Evolutionary conservation across 1,284 basidiomycete species (phyloP), one percentile per base, ranked within the genome.

Genomic region (Porodaedalea pini): DNA sequence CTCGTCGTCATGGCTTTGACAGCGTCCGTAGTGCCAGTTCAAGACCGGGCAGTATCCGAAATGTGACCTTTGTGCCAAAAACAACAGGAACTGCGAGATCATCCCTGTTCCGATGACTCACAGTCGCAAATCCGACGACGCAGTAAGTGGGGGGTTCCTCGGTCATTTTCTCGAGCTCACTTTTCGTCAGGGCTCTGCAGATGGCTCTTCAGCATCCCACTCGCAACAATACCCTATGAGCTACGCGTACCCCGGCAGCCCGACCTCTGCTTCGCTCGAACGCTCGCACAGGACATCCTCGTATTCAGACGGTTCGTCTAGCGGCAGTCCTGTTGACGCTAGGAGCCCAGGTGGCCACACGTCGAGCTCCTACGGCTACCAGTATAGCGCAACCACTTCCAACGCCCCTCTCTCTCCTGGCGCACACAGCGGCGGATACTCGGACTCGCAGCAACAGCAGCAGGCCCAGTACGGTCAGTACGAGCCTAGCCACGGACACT

Each of bases 61-160:
- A 32, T 60, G 58, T 31, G 54, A 56, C 29, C 27, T 31, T n/a
- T 60, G 58, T 48, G 36, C 25, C 13, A 51, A 51, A 29, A 51
- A 51, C 37, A 34, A 52, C 41, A 56, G 39, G 37, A n/a, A 27
- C 25, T 60, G 58, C 37, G 32, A 41, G 6, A 51, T 34, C 36
- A 41, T 41, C 48, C 37, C 44, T 7, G n/a, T 44, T 43, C 47
- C 48, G 15, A 25, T 40, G 11, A 19, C 37, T 23, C 48, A 34
- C 11, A 21, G 27, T 51, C 49, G 49, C 17, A 51, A 31, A 19
- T 17, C 31, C 17, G 49, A 51, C n/a, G 49, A 51, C 15, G 8
- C 34, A 25, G 49, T 51, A 21, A 8, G 49, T 51, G 27, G n/a
- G 23, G n/a, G 17, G 34, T n/a, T 51, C n/a, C 17, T 17, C 25